A percentile compares a stretch with the other conserved stretches of the same genome.
Conservation (phyloP, 2,329 filamentous ascomycete genomes). For the Hypoxylon sp. region DNA sequence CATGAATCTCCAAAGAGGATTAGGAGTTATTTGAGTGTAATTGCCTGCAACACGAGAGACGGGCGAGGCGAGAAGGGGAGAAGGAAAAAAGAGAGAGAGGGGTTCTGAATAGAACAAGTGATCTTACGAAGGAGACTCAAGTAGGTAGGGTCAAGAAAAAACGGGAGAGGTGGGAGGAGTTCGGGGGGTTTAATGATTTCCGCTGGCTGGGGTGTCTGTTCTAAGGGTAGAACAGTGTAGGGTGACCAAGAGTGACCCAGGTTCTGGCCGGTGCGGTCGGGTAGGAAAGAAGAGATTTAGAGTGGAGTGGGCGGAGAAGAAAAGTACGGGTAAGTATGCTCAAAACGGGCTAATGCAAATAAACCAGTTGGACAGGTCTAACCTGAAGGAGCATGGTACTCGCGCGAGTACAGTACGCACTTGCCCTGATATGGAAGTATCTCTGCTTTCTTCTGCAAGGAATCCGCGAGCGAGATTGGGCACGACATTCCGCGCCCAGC, state of each 20-base stretch:
- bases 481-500: slow-evolving; percentile 38
- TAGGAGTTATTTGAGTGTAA: slow-evolving; percentile 37
- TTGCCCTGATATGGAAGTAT: slow-evolving; percentile 37
- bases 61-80: slow-evolving; percentile 47
- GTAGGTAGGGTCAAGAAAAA: slow-evolving; percentile 55
- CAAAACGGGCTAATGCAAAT: slow-evolving; percentile 35
- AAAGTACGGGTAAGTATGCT: slow-evolving; percentile 27
- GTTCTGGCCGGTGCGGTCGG: slow-evolving; percentile 37
- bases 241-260: slow-evolving; percentile 7
- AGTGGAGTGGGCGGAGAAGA: slow-evolving; percentile 36
- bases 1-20: slow-evolving; percentile 28
- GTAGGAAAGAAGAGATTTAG: slow-evolving; percentile 44
- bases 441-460: slow-evolving; percentile 32
- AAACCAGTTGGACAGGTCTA: slow-evolving; percentile 25
- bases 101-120: slow-evolving; percentile 56
- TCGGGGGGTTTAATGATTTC: slow-evolving; percentile 55
- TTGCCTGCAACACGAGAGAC: slow-evolving; percentile 51
- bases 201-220: slow-evolving; percentile 45
- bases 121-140: slow-evolving; percentile 55
- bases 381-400: slow-evolving; percentile 32
- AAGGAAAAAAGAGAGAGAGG: slow-evolving; percentile 57
- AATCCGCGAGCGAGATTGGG: slow-evolving; percentile 42
- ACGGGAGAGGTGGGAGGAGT: slow-evolving; percentile 48
- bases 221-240: not conserved
- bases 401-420: slow-evolving; percentile 20